phyloP scores from a whole-genome alignment of 179 eudicot genomes.

The Actinidia polygama region DNA sequence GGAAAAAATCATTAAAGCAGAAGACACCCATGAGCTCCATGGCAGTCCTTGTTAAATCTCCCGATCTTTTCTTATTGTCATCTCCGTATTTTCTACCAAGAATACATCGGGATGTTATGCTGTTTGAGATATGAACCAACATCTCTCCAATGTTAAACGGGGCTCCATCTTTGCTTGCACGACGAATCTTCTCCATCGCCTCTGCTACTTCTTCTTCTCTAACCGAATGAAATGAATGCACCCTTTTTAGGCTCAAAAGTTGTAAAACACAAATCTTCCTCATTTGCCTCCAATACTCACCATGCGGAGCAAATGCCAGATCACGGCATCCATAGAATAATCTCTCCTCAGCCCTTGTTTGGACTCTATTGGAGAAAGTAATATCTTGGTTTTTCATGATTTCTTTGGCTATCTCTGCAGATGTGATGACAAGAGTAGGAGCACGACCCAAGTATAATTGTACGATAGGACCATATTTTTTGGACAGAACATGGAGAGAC shows the following conservation, averaged over 20 bases:
- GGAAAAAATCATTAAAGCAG: background rate
- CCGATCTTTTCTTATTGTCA: background rate
- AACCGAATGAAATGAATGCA: background rate
- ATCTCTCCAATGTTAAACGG: background rate
- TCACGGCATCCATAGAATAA: background rate
- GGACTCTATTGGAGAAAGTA: background rate
- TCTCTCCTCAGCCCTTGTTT: background rate
- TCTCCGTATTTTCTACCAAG: background rate
- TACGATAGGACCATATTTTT: background rate
- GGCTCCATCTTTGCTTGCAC: background rate
- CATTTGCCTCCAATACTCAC: constrained; percentile 4
- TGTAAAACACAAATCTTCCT: background rate
- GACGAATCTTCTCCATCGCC: background rate
- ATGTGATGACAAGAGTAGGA: background rate
- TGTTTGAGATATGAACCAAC: background rate
- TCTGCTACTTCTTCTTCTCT: constrained; percentile 5
- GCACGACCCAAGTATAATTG: background rate
- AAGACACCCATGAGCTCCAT: background rate
- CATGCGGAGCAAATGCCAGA: background rate
- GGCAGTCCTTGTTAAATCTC: background rate
- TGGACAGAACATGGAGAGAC: background rate
- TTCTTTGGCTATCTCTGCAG: background rate
- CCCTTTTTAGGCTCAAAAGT: background rate
- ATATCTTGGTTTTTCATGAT: background rate
- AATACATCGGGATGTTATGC: background rate